phyloP scores from a whole-genome alignment of 2,329 filamentous ascomycete species.

The Monosporascus sp. region DNA sequence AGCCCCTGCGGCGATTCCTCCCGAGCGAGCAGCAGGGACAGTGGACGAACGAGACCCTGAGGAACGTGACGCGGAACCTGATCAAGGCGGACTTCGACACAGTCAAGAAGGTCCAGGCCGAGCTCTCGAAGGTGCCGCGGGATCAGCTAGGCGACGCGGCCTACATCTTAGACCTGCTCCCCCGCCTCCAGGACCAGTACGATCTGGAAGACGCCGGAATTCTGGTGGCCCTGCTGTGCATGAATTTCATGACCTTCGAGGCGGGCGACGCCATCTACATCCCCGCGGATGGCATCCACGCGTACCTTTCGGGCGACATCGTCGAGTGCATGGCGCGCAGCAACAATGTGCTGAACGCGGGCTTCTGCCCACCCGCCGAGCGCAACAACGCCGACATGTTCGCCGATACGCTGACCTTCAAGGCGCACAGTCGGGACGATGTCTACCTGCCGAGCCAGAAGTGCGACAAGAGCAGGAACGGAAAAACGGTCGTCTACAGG shows the following conservation, averaged over 20 bases:
- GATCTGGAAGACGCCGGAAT: conserved; percentile 58
- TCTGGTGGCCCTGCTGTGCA: conserved; percentile 64
- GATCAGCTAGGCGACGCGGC: conserved; percentile 44
- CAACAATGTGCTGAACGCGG: conserved; percentile 70
- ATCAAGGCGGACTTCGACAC: conserved; percentile 48
- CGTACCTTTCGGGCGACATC: conserved; percentile 68
- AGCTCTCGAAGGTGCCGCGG: conserved; percentile 43
- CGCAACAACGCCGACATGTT: conserved; percentile 63
- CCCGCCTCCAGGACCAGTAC: conserved; percentile 62
- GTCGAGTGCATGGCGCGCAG: conserved; percentile 75
- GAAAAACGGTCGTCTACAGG: conserved; percentile 58
- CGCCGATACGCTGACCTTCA: conserved; percentile 57
- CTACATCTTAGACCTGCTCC: conserved; percentile 61
- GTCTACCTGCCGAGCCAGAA: conserved; percentile 46
- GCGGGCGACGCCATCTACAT: conserved; percentile 66
- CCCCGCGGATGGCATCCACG: conserved; percentile 69
- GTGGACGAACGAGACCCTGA: conserved; percentile 56
- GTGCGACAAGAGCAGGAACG: conserved; percentile 48
- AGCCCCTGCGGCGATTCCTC: conserved; percentile 47
- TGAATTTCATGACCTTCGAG: conserved; percentile 67
- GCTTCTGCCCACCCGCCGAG: conserved; percentile 65
- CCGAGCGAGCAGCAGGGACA: conserved; percentile 24
- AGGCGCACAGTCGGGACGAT: conserved; percentile 53
- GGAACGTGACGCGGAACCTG: conserved; percentile 49
- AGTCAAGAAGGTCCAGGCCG: conserved; percentile 48